Evolutionary conservation across 225 moss, liverwort and hornwort genomes (phyloP), one percentile per base, ranked within the genome.

Genomic region (Physcomitrium patens): DNA sequence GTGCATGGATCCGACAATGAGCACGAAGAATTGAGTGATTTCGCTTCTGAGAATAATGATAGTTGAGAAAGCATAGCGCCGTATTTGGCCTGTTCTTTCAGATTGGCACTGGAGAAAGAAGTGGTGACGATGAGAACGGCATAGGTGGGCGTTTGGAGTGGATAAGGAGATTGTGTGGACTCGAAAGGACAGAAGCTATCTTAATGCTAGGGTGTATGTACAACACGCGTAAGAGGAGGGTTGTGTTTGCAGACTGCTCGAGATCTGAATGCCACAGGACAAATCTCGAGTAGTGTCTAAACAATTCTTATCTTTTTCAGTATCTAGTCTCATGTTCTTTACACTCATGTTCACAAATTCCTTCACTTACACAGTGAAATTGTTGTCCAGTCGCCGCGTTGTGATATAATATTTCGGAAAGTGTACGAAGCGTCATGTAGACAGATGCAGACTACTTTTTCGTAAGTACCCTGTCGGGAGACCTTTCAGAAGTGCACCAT

Each of bases 151-250:
- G 43, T 50, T n/a, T 50, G 46, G 31, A 27, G 12, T 27, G 41
- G 50, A 43, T 45, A 44, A 59, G 44, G 69, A 41, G 59, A 60
- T 68, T 47, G 12, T 74, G 47, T 24, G 65, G 18, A 42, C 66
- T 48, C 27, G 18, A 27, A 72, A 53, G 26, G 59, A 67, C 52
- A 72, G 11, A 68, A 64, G 51, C 52, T 53, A 58, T 77, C 81
- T 75, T 63, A 58, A 65, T 75, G 74, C 61, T 54, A 55, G 61
- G 70, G 58, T 43, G 65, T 45, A 63, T 57, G 14, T 61, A 51
- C 14, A 67, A 41, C 2, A 31, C 58, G 50, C 24, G 37, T 5
- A 31, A 3, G 63, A 37, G 68, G 49, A 27, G 56, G 50, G 44
- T 60, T 65, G 46, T 23, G 28, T 2, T 47, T 26, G 57, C 28